Percentiles rank a stretch among this genome's conserved stretches.
Evolutionary conservation across 2,329 filamentous ascomycete species (phyloP).

Genomic region (Xylariomycetidae sp.): DNA sequence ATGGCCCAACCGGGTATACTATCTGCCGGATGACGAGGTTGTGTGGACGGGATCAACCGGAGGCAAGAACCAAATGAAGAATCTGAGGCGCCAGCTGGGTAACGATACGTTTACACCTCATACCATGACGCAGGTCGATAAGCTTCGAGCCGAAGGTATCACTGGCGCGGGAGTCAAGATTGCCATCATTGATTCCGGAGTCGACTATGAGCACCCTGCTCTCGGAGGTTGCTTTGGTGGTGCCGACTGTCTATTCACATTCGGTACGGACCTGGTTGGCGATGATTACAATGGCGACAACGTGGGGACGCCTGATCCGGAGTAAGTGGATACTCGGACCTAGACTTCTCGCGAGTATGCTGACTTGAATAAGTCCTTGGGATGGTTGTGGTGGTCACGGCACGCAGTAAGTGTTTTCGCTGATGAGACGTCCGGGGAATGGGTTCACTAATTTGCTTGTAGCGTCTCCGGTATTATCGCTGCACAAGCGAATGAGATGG

Average conservation of each 20-base stretch:
- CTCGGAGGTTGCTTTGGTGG: not conserved
- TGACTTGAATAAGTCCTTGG: slow-evolving; percentile 41
- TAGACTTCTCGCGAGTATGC: slow-evolving; percentile 4
- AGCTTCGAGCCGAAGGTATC: slow-evolving; percentile 3
- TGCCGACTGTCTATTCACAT: not conserved
- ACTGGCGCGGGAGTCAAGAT: slow-evolving; percentile 8
- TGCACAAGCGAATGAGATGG: slow-evolving; percentile 47
- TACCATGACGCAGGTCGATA: slow-evolving; percentile 8
- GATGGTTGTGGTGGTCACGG: slow-evolving; percentile 55
- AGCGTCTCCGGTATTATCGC: slow-evolving; percentile 59
- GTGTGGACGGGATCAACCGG: not conserved
- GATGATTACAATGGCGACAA: slow-evolving; percentile 42
- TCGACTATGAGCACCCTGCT: not conserved
- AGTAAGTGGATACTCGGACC: slow-evolving; percentile 10
- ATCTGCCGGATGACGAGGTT: not conserved
- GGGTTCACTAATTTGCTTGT: too few species aligned
- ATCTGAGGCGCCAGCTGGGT: not conserved
- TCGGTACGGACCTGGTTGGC: slow-evolving; percentile 33
- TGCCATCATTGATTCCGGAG: slow-evolving; percentile 5
- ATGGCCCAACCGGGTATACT: not conserved
- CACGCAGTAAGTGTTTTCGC: slow-evolving; percentile 36
- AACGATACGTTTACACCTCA: slow-evolving; percentile 5
- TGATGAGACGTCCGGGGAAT: not conserved
- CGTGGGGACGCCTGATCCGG: slow-evolving; percentile 22
- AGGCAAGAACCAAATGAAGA: not conserved